These are phyloP conservation scores for Auriscalpium microsporum DNA, from an alignment of 768 basidiomycete genomes.

Conservation along the genomic window DNA sequence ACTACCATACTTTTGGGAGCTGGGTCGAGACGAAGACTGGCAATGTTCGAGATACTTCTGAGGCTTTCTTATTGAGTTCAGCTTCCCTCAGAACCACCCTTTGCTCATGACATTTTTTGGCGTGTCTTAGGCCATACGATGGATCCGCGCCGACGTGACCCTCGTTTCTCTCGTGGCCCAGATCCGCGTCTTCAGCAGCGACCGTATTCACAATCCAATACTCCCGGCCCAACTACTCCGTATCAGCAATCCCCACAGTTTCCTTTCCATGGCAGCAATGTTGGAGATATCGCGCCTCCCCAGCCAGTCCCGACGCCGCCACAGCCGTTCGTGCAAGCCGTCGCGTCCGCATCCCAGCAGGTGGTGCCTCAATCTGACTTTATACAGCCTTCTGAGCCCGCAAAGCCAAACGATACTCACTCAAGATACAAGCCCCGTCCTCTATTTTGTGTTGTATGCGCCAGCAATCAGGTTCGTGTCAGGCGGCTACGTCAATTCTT, in stretches of 20 bases:
- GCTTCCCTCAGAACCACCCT: not conserved
- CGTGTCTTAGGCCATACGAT: conserved; percentile 27
- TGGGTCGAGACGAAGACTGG: conserved; percentile 70
- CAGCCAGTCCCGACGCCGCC: conserved; percentile 12
- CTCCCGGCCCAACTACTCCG: conserved; percentile 9
- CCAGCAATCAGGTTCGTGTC: conserved; percentile 86
- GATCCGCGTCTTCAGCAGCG: conserved; percentile 55
- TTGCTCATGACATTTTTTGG: conserved; percentile 9
- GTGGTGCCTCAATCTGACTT: conserved; percentile 1
- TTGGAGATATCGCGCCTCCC: not conserved
- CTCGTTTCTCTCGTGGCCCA: conserved; percentile 58
- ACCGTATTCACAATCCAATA: conserved; percentile 22
- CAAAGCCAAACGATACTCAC: not conserved
- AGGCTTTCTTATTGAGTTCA: conserved; percentile 27
- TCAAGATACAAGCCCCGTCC: conserved; percentile 55
- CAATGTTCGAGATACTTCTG: conserved; percentile 93
- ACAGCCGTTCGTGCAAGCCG: conserved; percentile 15
- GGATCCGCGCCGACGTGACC: conserved; percentile 80
- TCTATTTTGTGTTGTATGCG: conserved; percentile 95
- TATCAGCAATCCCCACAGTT: conserved; percentile 1
- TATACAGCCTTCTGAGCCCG: not conserved
- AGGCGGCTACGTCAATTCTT: not conserved
- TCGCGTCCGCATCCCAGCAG: conserved; percentile 9
- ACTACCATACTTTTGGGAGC: conserved; percentile 15
- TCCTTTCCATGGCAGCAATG: not conserved